Percentiles rank a stretch among this genome's conserved stretches.
These are phyloP conservation scores for Chaetomiaceae sp. DNA, from an alignment of 2,329 filamentous ascomycete species.

Conservation along the genomic window DNA sequence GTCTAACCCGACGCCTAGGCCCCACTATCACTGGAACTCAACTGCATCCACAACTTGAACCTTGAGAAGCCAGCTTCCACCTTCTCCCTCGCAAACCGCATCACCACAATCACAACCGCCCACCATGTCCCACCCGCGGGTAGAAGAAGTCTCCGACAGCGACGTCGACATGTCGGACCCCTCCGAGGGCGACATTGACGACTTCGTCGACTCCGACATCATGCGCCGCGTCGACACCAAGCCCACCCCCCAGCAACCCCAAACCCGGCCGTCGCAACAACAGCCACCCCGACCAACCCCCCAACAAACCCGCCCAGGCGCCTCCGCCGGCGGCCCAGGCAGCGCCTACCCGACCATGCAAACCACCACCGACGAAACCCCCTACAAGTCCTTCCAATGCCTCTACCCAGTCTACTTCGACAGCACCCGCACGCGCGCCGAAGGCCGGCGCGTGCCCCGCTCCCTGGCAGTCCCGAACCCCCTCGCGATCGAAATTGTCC, in stretches of 20 bases:
- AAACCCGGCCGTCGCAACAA: neutral
- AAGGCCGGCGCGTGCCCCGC: conserved; percentile 74
- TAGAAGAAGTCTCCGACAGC: conserved; percentile 89
- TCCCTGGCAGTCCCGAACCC: conserved; percentile 76
- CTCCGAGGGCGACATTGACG: conserved; percentile 76
- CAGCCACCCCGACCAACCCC: neutral
- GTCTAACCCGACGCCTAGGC: neutral
- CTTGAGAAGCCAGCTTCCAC: neutral
- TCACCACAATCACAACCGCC: neutral
- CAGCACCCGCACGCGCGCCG: conserved; percentile 63
- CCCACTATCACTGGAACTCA: conserved; percentile 1
- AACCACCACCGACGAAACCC: conserved; percentile 43
- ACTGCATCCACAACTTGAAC: neutral
- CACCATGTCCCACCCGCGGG: conserved; percentile 63
- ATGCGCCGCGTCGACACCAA: conserved; percentile 40
- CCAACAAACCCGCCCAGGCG: neutral
- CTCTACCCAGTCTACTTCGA: conserved; percentile 98
- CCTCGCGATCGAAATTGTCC: conserved; percentile 81
- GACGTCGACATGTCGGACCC: conserved; percentile 74
- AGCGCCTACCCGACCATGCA: too few relatives aligned
- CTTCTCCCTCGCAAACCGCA: neutral
- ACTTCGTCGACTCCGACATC: conserved; percentile 56
- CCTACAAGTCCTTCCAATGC: conserved; percentile 76
- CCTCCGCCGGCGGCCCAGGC: conserved; percentile 31
- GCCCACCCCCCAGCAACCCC: conserved; percentile 27